Evolutionary conservation across 352 stramenopile species (phyloP).

Genomic region (Aphanomyces stellatus): DNA sequence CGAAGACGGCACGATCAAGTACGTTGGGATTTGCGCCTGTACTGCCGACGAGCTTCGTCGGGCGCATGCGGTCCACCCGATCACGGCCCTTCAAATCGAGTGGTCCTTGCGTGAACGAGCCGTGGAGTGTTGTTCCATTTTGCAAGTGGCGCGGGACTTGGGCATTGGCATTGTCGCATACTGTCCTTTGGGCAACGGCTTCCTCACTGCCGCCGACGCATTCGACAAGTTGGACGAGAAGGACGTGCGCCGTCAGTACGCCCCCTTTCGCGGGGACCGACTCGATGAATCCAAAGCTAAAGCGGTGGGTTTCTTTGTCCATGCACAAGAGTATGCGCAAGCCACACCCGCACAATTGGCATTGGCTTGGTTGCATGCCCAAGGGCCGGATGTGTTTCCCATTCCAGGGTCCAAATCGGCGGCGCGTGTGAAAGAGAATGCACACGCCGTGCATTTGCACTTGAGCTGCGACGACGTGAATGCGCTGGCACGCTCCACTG

Average conservation of each 20-base stretch:
- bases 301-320: not conserved
- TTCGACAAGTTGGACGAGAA: slow-evolving; percentile 10
- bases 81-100: slow-evolving; percentile 26
- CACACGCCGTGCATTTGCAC: not conserved
- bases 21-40: slow-evolving; percentile 25
- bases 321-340: slow-evolving; percentile 21
- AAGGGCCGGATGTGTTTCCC: slow-evolving; percentile 26
- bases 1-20: slow-evolving; percentile 24
- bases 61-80: slow-evolving; percentile 24
- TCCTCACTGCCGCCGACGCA: slow-evolving; percentile 11
- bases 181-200: slow-evolving; percentile 16
- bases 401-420: slow-evolving; percentile 25
- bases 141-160: slow-evolving; percentile 19
- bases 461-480: not conserved
- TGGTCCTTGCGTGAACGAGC: slow-evolving; percentile 17
- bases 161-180: slow-evolving; percentile 24
- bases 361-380: slow-evolving; percentile 26
- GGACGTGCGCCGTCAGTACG: not conserved
- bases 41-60: slow-evolving; percentile 17
- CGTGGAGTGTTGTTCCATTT: slow-evolving; percentile 20
- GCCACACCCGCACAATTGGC: slow-evolving; percentile 25
- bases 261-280: slow-evolving; percentile 2
- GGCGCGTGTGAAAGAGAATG: slow-evolving; percentile 22
- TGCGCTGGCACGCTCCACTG: not conserved
- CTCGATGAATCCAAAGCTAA: slow-evolving; percentile 5